Base-by-base conservation (phyloP, 371 early-diverging fungal genomes). In the Mucor racemosus region DNA sequence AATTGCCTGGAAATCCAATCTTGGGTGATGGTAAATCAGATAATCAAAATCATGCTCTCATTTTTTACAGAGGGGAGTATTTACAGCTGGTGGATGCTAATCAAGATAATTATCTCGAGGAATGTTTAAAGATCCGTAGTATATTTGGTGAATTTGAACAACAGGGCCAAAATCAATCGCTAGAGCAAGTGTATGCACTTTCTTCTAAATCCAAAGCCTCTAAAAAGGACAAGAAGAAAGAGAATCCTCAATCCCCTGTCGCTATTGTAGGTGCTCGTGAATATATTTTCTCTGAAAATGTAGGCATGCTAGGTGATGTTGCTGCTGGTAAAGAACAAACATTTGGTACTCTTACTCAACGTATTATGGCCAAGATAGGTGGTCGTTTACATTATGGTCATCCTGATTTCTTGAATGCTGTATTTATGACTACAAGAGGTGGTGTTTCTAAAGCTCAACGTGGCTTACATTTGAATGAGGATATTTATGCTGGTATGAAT, bases 181-280 rank as follows among this genome's bases (percentile, higher is more conserved):
- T 83, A 19, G 58, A 67, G 0, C 65, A 70, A 8, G 65, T 77
- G 0, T 80, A 80, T 58, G 73, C 73, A 9, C 46, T 79, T 10
- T 36, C 40, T 11, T 39, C 64, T 15, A 40, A 46, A 39, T 17
- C 11, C 39, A 62, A 66, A 42, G 41, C 31, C 3, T 21, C 7
- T 8, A 31, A 36, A 8, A 21, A 11, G 7, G 34, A 14, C 42
- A 46, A 54, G 10, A 35, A 10, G 7, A 13, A 11, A 10, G n/a
- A 6, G 4, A 1, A 48, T 1, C 36, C 26, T n/a, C 31, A 39
- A 7, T 67, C 91, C 5, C 95, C 95, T 0, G 93, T 96, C 1
- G 95, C 94, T 14, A 95, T 95, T 74, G 94, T 96, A 14, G 97
- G 97, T 34, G 92, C 94, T 3, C 87, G 96, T 57, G 96, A 96